Percentiles rank a stretch among this genome's conserved stretches.
phyloP scores from a whole-genome alignment of 257 asterid species.

The Ilex aquifolium region DNA sequence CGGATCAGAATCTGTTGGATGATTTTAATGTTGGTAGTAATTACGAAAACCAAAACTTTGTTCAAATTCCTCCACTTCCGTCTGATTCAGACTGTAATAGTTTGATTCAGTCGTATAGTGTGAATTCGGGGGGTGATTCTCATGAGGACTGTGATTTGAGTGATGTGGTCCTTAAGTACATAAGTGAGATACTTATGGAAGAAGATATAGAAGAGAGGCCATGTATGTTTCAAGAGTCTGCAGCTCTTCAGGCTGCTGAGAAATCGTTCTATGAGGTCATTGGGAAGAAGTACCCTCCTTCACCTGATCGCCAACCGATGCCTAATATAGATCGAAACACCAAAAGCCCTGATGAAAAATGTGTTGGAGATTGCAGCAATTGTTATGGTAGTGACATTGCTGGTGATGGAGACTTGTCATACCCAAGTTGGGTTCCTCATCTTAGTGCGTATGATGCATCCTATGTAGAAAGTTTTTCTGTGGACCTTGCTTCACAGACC shows the following conservation, averaged over 20 bases:
- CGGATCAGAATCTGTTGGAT: constrained; percentile 21
- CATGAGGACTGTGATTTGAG: constrained; percentile 62
- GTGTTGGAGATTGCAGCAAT: constrained; percentile 14
- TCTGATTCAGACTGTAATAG: constrained; percentile 12
- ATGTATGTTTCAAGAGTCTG: constrained; percentile 70
- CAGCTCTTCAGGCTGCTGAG: constrained; percentile 80
- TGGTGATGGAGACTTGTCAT: constrained; percentile 15
- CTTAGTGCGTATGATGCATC: constrained; percentile 7
- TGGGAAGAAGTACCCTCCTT: constrained; percentile 41
- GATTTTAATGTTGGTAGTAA: constrained; percentile 21
- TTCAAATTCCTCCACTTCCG: constrained; percentile 10
- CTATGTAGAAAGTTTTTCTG: not conserved
- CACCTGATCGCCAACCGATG: constrained; percentile 20
- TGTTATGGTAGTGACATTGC: constrained; percentile 6
- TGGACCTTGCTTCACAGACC: constrained; percentile 3
- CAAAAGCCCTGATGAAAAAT: constrained; percentile 19
- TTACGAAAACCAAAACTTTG: constrained; percentile 17
- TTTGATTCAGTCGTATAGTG: constrained; percentile 9
- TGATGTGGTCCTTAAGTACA: constrained; percentile 58
- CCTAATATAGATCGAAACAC: constrained; percentile 22
- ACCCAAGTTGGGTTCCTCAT: constrained; percentile 38
- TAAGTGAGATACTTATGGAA: constrained; percentile 71
- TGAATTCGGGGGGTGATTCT: constrained; percentile 23
- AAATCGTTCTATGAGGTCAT: constrained; percentile 69
- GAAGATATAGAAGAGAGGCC: constrained; percentile 72